These are phyloP conservation scores for Pisolithus microcarpus DNA, from an alignment of 768 basidiomycete species.

Conservation along the genomic window DNA sequence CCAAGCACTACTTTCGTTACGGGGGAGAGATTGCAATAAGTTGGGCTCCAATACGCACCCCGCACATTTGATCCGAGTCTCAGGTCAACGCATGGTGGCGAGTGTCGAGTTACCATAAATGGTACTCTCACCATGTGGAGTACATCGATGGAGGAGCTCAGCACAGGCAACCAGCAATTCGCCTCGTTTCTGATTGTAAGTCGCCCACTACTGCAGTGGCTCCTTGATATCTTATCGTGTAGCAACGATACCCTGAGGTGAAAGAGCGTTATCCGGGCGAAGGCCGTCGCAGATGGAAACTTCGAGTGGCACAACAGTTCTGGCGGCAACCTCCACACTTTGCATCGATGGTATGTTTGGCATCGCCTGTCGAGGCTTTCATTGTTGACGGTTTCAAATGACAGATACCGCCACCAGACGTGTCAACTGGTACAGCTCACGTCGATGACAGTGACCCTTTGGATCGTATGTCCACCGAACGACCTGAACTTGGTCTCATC, in stretches of 20 bases:
- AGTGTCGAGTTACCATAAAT: too few species aligned
- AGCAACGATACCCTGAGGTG: slow-evolving; percentile 38
- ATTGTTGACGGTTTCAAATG: not conserved
- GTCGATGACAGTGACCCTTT: slow-evolving; percentile 46
- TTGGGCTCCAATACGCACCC: too few species aligned
- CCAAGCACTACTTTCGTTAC: too few species aligned
- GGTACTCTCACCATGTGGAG: too few species aligned
- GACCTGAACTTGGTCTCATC: slow-evolving; percentile 50
- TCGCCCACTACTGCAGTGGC: too few species aligned
- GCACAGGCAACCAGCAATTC: too few species aligned
- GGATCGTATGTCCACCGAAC: slow-evolving; percentile 40
- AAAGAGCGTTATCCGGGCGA: slow-evolving; percentile 43
- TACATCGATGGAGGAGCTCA: too few species aligned
- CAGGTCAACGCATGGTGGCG: too few species aligned
- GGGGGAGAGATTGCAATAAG: too few species aligned
- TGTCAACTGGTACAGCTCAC: slow-evolving; percentile 18
- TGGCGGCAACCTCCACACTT: slow-evolving; percentile 28
- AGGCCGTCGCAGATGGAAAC: slow-evolving; percentile 50
- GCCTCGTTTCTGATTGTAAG: too few species aligned
- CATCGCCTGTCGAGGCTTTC: not conserved
- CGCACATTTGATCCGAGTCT: too few species aligned
- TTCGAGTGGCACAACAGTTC: slow-evolving; percentile 47
- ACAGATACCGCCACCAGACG: slow-evolving; percentile 11
- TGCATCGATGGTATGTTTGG: not conserved
- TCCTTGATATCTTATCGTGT: not conserved